Percentiles rank a stretch among this genome's conserved stretches.
phyloP scores from a whole-genome alignment of 495 filamentous ascomycete genomes.

The Hypoxylon fragiforme region DNA sequence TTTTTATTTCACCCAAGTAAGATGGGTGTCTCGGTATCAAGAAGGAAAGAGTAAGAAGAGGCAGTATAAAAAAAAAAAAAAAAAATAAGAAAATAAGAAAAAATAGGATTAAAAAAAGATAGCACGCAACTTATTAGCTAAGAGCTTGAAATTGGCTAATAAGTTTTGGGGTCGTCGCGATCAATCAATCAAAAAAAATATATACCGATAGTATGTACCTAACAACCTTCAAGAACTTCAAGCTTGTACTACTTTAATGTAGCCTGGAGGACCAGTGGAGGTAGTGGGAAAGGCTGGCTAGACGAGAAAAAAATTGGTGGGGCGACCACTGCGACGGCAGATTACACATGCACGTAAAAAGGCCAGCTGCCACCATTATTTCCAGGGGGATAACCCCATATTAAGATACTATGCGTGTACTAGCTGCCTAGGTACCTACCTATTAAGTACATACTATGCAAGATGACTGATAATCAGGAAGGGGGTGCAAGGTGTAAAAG shows the following conservation, averaged over 20 bases:
- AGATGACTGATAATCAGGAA: no score
- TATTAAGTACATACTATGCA: neutral
- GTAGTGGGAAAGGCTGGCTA: slow-evolving; percentile 33
- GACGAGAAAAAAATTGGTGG: slow-evolving; percentile 27
- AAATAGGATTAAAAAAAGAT: no score
- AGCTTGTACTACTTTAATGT: neutral
- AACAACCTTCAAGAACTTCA: neutral
- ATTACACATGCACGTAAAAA: slow-evolving; percentile 20
- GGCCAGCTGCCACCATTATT: neutral
- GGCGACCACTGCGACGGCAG: slow-evolving; percentile 31
- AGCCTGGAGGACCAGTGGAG: no score
- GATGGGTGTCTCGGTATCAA: slow-evolving; percentile 27
- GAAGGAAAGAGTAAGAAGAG: slow-evolving; percentile 5
- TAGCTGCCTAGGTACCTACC: neutral
- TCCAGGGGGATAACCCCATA: no score
- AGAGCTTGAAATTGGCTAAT: slow-evolving; percentile 40
- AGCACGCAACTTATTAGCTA: slow-evolving; percentile 12
- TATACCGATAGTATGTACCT: slow-evolving; percentile 24
- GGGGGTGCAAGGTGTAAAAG: slow-evolving; percentile 33
- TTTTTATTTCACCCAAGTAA: slow-evolving; percentile 7
- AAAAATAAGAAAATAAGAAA: no score
- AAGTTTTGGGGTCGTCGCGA: slow-evolving; percentile 32
- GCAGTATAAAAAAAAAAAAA: no score
- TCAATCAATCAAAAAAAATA: slow-evolving; percentile 24
- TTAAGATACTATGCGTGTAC: no score